Evolutionary conservation across 129 eudicot genomes (phyloP), one percentile per base, ranked within the genome.

Genomic region (Tanacetum coccineum): DNA sequence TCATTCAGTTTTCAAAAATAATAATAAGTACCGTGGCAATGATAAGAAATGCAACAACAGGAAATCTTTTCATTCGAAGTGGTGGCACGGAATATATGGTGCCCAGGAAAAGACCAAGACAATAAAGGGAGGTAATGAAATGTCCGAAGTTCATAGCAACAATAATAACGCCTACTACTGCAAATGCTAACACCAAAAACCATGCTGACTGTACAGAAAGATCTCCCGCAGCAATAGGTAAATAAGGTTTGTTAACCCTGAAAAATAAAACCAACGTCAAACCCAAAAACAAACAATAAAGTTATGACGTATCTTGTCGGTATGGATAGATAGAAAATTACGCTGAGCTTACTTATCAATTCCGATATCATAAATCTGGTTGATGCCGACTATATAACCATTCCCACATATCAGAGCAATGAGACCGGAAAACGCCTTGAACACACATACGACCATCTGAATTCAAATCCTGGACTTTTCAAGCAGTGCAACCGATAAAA

Each of bases 71-170:
- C 99, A 93, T 78, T 71, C 99, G 81, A 78, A 93, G 72, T 40
- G 99, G 99, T 59, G 99, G 99, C 67, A 93, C 99, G 9, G 99
- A 93, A 77, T 93, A 93, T 32, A 93, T 93, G 71, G 99, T 89
- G 63, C 99, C 99, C 74, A 93, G 80, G 67, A 89, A 89, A 74
- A 93, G 93, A 68, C 99, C 99, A 47, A 93, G 85, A 68, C 82
- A 77, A 66, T 93, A 93, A 51, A 93, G 99, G 58, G 85, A 72
- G 13, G 93, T 84, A 60, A 93, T 93, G 80, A 93, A 89, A 18
- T 87, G 85, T 50, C 96, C 96, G 78, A 88, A 93, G 77, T 93
- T 93, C 75, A 83, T 18, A n/a, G 81, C 95, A 55, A 93, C 99
- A 62, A 79, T 79, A 49, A 80, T n/a, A 74, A 93, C 78, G 54